phyloP scores from a whole-genome alignment of 371 early-diverging fungal genomes.

The Mucor piriformis region DNA sequence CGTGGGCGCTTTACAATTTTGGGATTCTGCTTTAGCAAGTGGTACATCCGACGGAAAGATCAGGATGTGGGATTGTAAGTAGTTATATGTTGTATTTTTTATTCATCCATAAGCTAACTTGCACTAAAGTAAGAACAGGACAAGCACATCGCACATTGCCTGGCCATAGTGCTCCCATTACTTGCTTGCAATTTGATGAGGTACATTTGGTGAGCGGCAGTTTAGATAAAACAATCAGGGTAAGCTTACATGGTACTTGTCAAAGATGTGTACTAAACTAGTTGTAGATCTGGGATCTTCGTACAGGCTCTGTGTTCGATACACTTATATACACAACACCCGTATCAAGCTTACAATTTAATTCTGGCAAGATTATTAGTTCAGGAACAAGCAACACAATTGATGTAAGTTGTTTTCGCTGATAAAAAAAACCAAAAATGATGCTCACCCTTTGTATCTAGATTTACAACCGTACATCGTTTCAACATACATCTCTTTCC shows the following conservation, averaged over 20 bases:
- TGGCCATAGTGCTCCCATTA: slow-evolving; percentile 74
- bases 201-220: slow-evolving; percentile 79
- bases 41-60: slow-evolving; percentile 88
- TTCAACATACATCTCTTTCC: slow-evolving; percentile 55
- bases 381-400: slow-evolving; percentile 49
- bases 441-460: slow-evolving; percentile 16
- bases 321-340: slow-evolving; percentile 56
- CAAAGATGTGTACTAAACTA: background rate
- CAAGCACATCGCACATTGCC: slow-evolving; percentile 77
- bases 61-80: slow-evolving; percentile 85
- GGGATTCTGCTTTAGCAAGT: slow-evolving; percentile 80
- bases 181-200: slow-evolving; percentile 80
- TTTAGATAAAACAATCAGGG: slow-evolving; percentile 73
- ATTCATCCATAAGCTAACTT: background rate
- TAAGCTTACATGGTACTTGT: background rate
- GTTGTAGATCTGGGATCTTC: slow-evolving; percentile 76
- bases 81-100: background rate
- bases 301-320: slow-evolving; percentile 72
- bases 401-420: slow-evolving; percentile 46
- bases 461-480: slow-evolving; percentile 65
- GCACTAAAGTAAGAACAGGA: slow-evolving; percentile 68
- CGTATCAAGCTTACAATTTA: slow-evolving; percentile 65
- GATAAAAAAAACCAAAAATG: background rate
- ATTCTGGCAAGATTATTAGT: slow-evolving; percentile 54
- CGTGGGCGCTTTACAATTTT: slow-evolving; percentile 79